phyloP scores from a whole-genome alignment of 2,329 filamentous ascomycete species.

The Stagonosporopsis cucurbitacearum region DNA sequence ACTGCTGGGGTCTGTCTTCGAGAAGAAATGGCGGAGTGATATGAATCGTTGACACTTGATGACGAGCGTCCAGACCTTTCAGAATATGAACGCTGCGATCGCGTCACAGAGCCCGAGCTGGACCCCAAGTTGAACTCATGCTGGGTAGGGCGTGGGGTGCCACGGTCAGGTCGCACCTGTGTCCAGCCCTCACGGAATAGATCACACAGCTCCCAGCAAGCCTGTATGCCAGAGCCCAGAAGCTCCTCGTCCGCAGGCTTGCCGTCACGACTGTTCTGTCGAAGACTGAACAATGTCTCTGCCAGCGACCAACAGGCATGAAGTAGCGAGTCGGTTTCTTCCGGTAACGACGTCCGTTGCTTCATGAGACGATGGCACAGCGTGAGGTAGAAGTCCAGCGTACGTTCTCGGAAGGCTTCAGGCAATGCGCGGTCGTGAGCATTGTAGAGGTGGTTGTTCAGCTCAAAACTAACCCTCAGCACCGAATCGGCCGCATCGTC shows the following conservation, averaged over 20 bases:
- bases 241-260: slow-evolving; percentile 80
- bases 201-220: slow-evolving; percentile 94
- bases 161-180: slow-evolving; percentile 82
- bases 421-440: slow-evolving; percentile 85
- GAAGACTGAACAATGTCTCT: slow-evolving; percentile 90
- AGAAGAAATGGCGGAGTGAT: slow-evolving; percentile 54
- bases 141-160: slow-evolving; percentile 83
- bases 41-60: slow-evolving; percentile 54
- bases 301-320: slow-evolving; percentile 88
- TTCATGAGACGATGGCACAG: slow-evolving; percentile 97
- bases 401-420: slow-evolving; percentile 85
- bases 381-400: slow-evolving; percentile 92
- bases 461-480: slow-evolving; percentile 88
- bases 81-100: slow-evolving; percentile 43
- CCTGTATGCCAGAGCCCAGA: slow-evolving; percentile 84
- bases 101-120: slow-evolving; percentile 47
- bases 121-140: slow-evolving; percentile 63
- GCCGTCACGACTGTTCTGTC: slow-evolving; percentile 79
- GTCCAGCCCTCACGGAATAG: slow-evolving; percentile 93
- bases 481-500: slow-evolving; percentile 86
- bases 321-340: slow-evolving; percentile 83
- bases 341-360: slow-evolving; percentile 76
- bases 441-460: slow-evolving; percentile 95
- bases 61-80: slow-evolving; percentile 46
- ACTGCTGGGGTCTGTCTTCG: slow-evolving; percentile 39